Evolutionary conservation across 2,329 filamentous ascomycete species (phyloP).

Genomic region (Epichloe baconii): DNA sequence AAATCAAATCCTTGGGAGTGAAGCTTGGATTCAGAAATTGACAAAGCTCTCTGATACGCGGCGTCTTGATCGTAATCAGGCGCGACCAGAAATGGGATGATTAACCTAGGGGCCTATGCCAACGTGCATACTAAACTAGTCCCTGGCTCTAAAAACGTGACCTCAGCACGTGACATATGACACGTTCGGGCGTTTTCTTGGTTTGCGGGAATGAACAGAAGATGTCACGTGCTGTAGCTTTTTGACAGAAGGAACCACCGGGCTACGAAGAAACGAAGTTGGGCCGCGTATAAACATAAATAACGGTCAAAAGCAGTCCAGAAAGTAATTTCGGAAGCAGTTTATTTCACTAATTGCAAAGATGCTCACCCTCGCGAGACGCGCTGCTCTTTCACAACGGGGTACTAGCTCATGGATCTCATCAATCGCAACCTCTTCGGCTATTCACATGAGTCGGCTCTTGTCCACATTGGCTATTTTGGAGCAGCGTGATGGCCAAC

Average conservation of each 20-base stretch:
- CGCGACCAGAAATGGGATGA: constrained; percentile 13
- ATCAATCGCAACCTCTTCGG: not conserved
- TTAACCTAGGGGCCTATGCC: not conserved
- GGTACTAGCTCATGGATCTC: not conserved
- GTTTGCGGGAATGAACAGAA: not conserved
- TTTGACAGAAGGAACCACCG: too few species aligned
- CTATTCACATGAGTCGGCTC: constrained; percentile 2
- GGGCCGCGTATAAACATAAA: constrained; percentile 14
- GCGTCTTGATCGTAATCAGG: constrained; percentile 26
- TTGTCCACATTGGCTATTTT: constrained; percentile 83
- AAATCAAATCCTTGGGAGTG: too few species aligned
- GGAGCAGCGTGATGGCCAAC: constrained; percentile 82
- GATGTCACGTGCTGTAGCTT: not conserved
- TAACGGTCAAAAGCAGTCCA: not conserved
- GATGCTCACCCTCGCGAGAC: constrained; percentile 21
- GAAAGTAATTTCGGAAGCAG: not conserved
- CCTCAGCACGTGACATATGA: not conserved
- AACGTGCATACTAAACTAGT: not conserved
- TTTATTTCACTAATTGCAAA: not conserved
- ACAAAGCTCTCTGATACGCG: constrained; percentile 12
- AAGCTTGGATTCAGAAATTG: not conserved
- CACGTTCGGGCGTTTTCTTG: too few species aligned
- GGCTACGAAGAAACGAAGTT: not conserved
- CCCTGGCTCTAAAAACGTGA: not conserved
- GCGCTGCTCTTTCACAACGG: constrained; percentile 10